These are phyloP conservation scores for Coemansia sp. DNA, from an alignment of 192 early-diverging fungal species.

Conservation along the genomic window DNA sequence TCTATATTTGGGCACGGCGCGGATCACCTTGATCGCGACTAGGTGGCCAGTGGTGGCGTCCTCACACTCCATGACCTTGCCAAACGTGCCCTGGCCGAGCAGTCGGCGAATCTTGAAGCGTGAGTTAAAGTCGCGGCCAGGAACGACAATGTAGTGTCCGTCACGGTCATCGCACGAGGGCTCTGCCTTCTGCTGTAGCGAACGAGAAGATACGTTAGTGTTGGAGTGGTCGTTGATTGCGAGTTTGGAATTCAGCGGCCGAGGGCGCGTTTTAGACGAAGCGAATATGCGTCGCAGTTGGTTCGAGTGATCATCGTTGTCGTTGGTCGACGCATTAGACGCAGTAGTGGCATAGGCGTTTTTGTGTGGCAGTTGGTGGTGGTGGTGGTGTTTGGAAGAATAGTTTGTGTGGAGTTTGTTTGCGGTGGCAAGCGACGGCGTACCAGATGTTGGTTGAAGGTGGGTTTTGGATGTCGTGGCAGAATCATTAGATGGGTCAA, in stretches of 20 bases:
- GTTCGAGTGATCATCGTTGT: conserved; percentile 29
- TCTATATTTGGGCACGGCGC: conserved; percentile 89
- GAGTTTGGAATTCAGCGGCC: conserved; percentile 29
- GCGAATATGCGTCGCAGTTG: conserved; percentile 38
- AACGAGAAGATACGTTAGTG: conserved; percentile 8
- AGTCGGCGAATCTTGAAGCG: conserved; percentile 83
- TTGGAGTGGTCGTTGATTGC: not conserved
- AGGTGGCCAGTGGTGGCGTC: conserved; percentile 60
- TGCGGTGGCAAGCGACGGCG: conserved; percentile 13
- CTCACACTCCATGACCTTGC: conserved; percentile 89
- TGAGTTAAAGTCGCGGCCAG: conserved; percentile 67
- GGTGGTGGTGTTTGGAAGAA: conserved; percentile 8
- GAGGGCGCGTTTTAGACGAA: conserved; percentile 31
- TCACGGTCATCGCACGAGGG: conserved; percentile 81
- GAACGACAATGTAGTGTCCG: conserved; percentile 86
- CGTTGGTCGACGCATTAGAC: not conserved
- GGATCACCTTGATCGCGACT: conserved; percentile 92
- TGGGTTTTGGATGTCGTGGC: conserved; percentile 14
- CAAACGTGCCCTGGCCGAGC: conserved; percentile 97
- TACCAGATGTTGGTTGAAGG: conserved; percentile 14
- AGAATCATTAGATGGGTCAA: conserved; percentile 16
- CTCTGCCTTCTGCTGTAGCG: conserved; percentile 49
- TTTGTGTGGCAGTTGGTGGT: not conserved
- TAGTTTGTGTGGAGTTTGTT: conserved; percentile 10
- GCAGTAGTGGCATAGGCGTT: not conserved